These are phyloP conservation scores for Phytomonas francai DNA, from an alignment of 208 protist species.

Conservation along the genomic window DNA sequence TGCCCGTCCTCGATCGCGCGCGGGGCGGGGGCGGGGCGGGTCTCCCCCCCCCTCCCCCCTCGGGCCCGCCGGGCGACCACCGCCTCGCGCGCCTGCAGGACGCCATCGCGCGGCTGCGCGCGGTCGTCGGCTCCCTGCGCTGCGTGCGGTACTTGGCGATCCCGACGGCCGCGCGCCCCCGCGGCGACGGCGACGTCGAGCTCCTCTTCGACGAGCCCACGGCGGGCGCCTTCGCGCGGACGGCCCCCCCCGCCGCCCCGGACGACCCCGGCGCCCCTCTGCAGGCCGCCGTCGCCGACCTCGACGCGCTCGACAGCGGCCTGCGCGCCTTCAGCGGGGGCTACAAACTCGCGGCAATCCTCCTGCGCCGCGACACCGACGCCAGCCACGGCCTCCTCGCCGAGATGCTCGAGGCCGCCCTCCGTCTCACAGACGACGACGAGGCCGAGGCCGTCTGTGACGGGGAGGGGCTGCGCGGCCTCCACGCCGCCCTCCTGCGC, in stretches of 20 bases:
- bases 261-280: slow-evolving; percentile 20
- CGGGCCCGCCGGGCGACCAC: slow-evolving; percentile 37
- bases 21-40: background rate
- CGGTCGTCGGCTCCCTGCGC: slow-evolving; percentile 47
- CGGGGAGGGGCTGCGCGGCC: background rate
- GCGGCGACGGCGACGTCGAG: slow-evolving; percentile 39
- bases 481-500: slow-evolving; percentile 36
- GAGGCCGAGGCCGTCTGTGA: slow-evolving; percentile 37
- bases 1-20: slow-evolving; percentile 55
- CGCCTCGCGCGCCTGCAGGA: slow-evolving; percentile 67
- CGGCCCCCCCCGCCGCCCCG: background rate
- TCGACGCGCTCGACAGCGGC: slow-evolving; percentile 42
- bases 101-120: slow-evolving; percentile 47
- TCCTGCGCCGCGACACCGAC: slow-evolving; percentile 76
- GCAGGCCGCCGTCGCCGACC: slow-evolving; percentile 51
- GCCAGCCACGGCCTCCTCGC: slow-evolving; percentile 62
- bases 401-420: slow-evolving; percentile 57
- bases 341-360: slow-evolving; percentile 76
- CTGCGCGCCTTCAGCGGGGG: slow-evolving; percentile 64
- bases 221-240: slow-evolving; percentile 15
- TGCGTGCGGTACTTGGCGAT: slow-evolving; percentile 77
- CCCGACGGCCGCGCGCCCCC: slow-evolving; percentile 21
- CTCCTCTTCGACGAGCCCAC: slow-evolving; percentile 53
- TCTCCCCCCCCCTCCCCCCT: background rate
- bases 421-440: slow-evolving; percentile 45